A percentile compares a stretch with the other conserved stretches of the same genome.
These are phyloP conservation scores for Candida hungchunana DNA, from an alignment of 805 yeast genomes.

Conservation along the genomic window DNA sequence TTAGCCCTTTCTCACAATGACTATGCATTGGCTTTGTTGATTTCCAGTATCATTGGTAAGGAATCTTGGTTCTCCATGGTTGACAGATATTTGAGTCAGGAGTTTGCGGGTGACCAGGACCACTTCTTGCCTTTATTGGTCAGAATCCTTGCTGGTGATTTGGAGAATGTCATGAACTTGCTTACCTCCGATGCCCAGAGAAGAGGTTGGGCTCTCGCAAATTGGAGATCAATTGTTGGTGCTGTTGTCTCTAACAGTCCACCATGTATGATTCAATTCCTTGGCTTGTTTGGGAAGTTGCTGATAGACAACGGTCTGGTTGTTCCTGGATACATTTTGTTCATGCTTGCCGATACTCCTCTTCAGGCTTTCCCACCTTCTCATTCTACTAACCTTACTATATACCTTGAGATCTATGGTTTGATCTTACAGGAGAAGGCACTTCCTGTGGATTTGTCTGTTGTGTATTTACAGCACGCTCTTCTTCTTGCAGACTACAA, in stretches of 20 bases:
- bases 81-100: slow-evolving; percentile 50
- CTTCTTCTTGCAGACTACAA: slow-evolving; percentile 67
- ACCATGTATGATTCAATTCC: slow-evolving; percentile 35
- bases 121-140: slow-evolving; percentile 51
- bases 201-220: slow-evolving; percentile 43
- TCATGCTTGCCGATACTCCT: slow-evolving; percentile 44
- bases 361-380: slow-evolving; percentile 27
- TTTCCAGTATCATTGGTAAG: slow-evolving; percentile 63
- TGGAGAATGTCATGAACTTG: slow-evolving; percentile 47
- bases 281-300: slow-evolving; percentile 48
- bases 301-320: slow-evolving; percentile 31
- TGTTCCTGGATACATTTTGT: slow-evolving; percentile 41
- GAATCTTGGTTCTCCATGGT: slow-evolving; percentile 57
- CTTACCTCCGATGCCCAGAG: slow-evolving; percentile 37
- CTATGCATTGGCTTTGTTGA: slow-evolving; percentile 72
- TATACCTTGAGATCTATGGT: slow-evolving; percentile 28
- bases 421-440: slow-evolving; percentile 23
- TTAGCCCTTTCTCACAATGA: slow-evolving; percentile 59
- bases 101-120: slow-evolving; percentile 38
- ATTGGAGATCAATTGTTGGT: slow-evolving; percentile 49
- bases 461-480: slow-evolving; percentile 65
- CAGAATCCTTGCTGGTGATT: slow-evolving; percentile 61
- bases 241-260: slow-evolving; percentile 35
- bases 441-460: slow-evolving; percentile 41
- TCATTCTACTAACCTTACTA: slow-evolving; percentile 25